Evolutionary conservation across 768 basidiomycete species (phyloP), one percentile per base, ranked within the genome.

Genomic region (Kwoniella sp.): DNA sequence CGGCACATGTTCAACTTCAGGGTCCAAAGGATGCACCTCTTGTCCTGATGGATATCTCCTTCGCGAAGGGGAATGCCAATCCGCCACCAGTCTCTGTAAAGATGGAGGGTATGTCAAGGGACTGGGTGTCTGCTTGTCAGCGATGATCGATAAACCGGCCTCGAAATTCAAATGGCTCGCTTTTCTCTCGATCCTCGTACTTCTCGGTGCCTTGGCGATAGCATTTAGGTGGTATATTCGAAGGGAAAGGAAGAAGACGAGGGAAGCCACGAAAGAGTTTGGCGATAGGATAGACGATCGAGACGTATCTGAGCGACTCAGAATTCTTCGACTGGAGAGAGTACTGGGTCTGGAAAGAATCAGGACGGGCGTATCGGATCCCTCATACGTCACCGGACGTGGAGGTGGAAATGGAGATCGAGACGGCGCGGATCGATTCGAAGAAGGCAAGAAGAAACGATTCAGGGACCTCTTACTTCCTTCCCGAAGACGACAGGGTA

Each of bases 1-100:
- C 52, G 55, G 63, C 3, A 68, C 73, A 3, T 80, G 79, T 61
- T 58, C 63, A 31, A 66, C 69, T 9, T 34, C 61, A 0, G 61
- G 55, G 22, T 26, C 31, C 2, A 48, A 45, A 23, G 57, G 66
- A 29, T 80, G 79, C 48, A 70, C 73, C 0, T 68, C 72, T 7
- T 80, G 79, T 57, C n/a, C 66, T 7, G 69, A 71, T n/a, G 76
- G 74, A 1, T 67, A 65, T 4, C 52, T 68, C 9, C 66, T 78
- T 8, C 59, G 63, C 17, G 52, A 41, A n/a, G 79, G 79, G 1
- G 41, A 65, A 41, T 80, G 79, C 47, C 30, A 41, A 28, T 20
- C 63, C 9, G 41, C 41, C 41, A 45, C 41, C 11, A 63, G 61
- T 13, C 13, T 58, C 4, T 78, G 77, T 60, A 57, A 55, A 7